Evolutionary conservation across 2,329 filamentous ascomycete genomes (phyloP), one percentile per base, ranked within the genome.

Genomic region (Penicillium sp.): DNA sequence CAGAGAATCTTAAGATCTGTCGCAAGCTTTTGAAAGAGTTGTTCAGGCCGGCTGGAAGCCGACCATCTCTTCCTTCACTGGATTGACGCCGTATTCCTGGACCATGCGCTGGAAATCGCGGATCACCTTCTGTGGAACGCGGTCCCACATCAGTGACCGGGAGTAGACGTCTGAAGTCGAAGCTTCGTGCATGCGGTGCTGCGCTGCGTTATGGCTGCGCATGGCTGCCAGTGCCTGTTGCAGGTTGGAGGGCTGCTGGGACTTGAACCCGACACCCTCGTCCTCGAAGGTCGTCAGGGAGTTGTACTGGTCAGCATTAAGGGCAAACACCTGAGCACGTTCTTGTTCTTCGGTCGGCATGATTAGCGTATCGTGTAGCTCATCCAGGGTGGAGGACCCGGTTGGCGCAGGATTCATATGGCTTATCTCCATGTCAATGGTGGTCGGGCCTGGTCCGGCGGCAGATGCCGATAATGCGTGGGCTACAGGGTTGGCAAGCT

Each of bases 51-150:
- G 9, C 36, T 55, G 56, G 40, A 61, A 62, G 30, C 53, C 46
- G 50, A 50, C 38, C 40, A 56, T 60, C 58, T 71, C 67, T 48
- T 68, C 65, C 49, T 74, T 72, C 40, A 68, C 63, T 16, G 65
- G 59, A 27, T 53, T 38, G 7, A 66, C 65, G 44, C 66, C 86
- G 74, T 82, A 87, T 67, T 94, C 88, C 58, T 88, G 84, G 63
- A 96, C 88, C 82, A 95, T 91, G 73, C 90, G 89, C 65, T 89
- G 89, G 77, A 97, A 97, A 70, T 92, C 90, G 63, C 86, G 85
- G 48, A 99, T 90, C 44, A 97, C 91, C 59, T 97, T 91, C 63
- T 85, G 82, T 13, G 94, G 92, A 63, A 97, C 92, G 73, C 92
- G 89, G 67, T 96, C 91, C 90, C 90, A 96, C 51, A 97, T 84